phyloP scores from a whole-genome alignment of 208 protist genomes.

The Leishmania tropica region DNA sequence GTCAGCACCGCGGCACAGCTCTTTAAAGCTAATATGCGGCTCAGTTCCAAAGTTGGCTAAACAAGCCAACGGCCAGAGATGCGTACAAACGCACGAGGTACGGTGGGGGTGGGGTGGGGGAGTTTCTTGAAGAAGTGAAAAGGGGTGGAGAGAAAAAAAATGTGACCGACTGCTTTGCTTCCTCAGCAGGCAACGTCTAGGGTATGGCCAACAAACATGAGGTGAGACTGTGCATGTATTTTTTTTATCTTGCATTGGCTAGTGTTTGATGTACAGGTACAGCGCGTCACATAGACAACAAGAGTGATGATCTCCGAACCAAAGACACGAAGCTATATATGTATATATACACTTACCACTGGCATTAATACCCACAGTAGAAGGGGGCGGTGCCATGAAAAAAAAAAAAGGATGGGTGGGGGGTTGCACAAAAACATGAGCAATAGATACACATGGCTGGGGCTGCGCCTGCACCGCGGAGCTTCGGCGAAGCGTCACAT shows the following conservation, averaged over 20 bases:
- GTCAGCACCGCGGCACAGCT: neutral
- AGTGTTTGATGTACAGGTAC: neutral
- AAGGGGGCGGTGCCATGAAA: neutral
- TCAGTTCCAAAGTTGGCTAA: neutral
- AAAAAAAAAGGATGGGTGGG: neutral
- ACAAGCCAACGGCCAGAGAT: neutral
- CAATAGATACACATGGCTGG: neutral
- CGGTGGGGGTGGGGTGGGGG: neutral
- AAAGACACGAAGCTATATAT: neutral
- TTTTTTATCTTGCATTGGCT: neutral
- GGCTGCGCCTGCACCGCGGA: neutral
- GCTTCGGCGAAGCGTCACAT: neutral
- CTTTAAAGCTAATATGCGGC: neutral
- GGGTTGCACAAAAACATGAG: neutral
- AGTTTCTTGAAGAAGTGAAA: neutral
- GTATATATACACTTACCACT: neutral
- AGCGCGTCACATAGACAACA: neutral
- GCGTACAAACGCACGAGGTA: neutral
- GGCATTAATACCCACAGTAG: neutral
- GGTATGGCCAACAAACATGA: neutral
- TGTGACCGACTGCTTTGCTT: neutral
- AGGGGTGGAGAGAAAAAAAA: neutral
- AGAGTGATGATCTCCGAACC: neutral
- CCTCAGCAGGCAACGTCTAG: no score
- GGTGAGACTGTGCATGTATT: neutral